Conservation (phyloP, 306 rosid genomes). For the Heteromeles arbutifolia region DNA sequence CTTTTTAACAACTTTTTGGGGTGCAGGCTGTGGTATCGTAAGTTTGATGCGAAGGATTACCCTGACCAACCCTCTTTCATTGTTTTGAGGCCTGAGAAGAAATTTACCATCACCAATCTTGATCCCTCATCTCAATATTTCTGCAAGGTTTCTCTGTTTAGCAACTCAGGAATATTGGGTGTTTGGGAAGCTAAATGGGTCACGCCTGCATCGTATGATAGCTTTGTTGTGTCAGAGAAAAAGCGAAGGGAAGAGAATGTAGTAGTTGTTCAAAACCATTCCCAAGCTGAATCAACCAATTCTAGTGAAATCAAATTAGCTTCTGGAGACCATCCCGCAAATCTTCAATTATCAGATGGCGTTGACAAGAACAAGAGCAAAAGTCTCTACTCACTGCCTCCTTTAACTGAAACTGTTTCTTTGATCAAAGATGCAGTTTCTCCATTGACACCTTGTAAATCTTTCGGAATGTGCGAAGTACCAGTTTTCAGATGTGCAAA, state of each 20-base stretch:
- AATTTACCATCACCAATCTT: slow-evolving; percentile 56
- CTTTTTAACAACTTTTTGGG: slow-evolving; percentile 55
- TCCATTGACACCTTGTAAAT: slow-evolving; percentile 64
- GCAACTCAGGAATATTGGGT: slow-evolving; percentile 63
- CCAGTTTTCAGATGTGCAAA: slow-evolving; percentile 33
- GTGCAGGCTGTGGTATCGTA: slow-evolving; percentile 78
- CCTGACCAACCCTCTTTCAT: slow-evolving; percentile 77
- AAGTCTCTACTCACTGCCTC: slow-evolving; percentile 36
- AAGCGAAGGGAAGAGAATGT: slow-evolving; percentile 20
- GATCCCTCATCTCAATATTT: slow-evolving; percentile 65
- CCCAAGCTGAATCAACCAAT: slow-evolving; percentile 41
- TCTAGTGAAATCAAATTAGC: slow-evolving; percentile 32
- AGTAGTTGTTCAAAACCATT: slow-evolving; percentile 30
- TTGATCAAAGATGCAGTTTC: slow-evolving; percentile 26
- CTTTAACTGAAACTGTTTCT: slow-evolving; percentile 14
- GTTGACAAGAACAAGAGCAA: slow-evolving; percentile 34
- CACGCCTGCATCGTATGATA: slow-evolving; percentile 38
- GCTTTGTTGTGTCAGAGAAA: slow-evolving; percentile 16
- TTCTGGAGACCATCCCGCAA: slow-evolving; percentile 23
- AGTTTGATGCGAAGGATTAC: slow-evolving; percentile 43
- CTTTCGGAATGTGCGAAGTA: slow-evolving; percentile 31
- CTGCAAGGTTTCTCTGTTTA: slow-evolving; percentile 81
- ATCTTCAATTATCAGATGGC: slow-evolving; percentile 17
- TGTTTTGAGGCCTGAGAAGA: slow-evolving; percentile 71
- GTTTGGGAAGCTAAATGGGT: slow-evolving; percentile 78